These are phyloP conservation scores for Exophiala viscosa DNA, from an alignment of 2,329 filamentous ascomycete genomes.

Conservation along the genomic window DNA sequence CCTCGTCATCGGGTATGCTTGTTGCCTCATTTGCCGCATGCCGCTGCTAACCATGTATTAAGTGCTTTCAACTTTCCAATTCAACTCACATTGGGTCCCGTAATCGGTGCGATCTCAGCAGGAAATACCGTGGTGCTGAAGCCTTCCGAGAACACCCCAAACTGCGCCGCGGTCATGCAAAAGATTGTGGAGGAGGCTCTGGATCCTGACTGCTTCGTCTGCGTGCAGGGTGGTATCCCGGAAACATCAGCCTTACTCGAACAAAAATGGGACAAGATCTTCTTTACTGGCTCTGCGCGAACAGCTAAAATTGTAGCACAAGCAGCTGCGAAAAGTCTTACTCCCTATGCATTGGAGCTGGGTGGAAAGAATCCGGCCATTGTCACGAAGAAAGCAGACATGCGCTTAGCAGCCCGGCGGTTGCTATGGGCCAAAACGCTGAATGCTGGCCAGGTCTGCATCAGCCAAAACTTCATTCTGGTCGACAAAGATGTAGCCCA, in stretches of 20 bases:
- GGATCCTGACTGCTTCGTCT: slow-evolving; percentile 70
- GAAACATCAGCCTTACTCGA: slow-evolving; percentile 80
- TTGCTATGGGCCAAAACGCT: slow-evolving; percentile 84
- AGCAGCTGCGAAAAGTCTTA: slow-evolving; percentile 84
- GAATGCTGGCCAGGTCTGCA: slow-evolving; percentile 86
- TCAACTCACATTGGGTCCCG: slow-evolving; percentile 70
- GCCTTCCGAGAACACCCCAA: slow-evolving; percentile 77
- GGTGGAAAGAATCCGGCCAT: slow-evolving; percentile 91
- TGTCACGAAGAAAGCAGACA: slow-evolving; percentile 76
- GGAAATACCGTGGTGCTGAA: slow-evolving; percentile 89
- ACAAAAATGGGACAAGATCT: slow-evolving; percentile 96
- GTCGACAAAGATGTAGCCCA: slow-evolving; percentile 71
- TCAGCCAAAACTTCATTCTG: slow-evolving; percentile 88
- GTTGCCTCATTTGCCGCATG: not conserved
- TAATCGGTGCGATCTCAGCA: slow-evolving; percentile 86
- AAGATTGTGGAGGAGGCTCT: slow-evolving; percentile 72
- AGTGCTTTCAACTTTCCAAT: slow-evolving; percentile 91
- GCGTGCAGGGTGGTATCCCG: slow-evolving; percentile 75
- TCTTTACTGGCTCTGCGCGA: slow-evolving; percentile 78
- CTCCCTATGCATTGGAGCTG: slow-evolving; percentile 83
- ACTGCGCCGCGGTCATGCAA: slow-evolving; percentile 72
- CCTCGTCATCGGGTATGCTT: slow-evolving; percentile 70
- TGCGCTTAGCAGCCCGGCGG: slow-evolving; percentile 74
- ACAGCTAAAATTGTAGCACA: slow-evolving; percentile 85
- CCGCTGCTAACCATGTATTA: slow-evolving; percentile 8